phyloP scores from a whole-genome alignment of 768 basidiomycete genomes.

The Suillus clintonianus region DNA sequence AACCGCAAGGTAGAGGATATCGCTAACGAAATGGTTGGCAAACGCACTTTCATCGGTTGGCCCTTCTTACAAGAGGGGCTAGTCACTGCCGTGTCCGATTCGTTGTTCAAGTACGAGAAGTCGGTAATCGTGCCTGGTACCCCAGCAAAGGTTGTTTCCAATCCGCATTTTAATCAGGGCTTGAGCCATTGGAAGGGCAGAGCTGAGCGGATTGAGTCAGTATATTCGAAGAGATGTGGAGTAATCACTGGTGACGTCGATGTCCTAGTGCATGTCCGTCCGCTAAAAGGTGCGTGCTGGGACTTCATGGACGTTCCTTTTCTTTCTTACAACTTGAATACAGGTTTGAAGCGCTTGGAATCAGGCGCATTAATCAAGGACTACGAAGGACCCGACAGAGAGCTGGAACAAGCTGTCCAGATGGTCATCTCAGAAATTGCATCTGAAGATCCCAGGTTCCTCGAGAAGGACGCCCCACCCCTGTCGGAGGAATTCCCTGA shows the following conservation, averaged over 20 bases:
- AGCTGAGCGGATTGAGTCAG: slow-evolving; percentile 77
- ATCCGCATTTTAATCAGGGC: slow-evolving; percentile 71
- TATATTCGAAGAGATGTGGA: slow-evolving; percentile 88
- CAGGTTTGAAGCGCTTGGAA: slow-evolving; percentile 89
- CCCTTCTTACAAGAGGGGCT: slow-evolving; percentile 93
- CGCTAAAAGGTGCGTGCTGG: slow-evolving; percentile 73
- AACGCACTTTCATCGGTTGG: slow-evolving; percentile 83
- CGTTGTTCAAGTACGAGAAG: slow-evolving; percentile 84
- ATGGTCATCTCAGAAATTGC: slow-evolving; percentile 77
- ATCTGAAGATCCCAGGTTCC: slow-evolving; percentile 86
- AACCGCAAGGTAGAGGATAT: slow-evolving; percentile 67
- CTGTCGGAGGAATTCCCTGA: slow-evolving; percentile 88
- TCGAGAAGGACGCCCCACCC: slow-evolving; percentile 81
- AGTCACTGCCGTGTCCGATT: slow-evolving; percentile 86
- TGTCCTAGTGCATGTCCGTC: slow-evolving; percentile 83
- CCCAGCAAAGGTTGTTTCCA: slow-evolving; percentile 59
- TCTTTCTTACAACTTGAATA: neutral
- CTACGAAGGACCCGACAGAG: slow-evolving; percentile 82
- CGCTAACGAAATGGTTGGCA: slow-evolving; percentile 73
- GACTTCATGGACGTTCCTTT: neutral
- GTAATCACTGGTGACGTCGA: slow-evolving; percentile 83
- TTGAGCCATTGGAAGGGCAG: slow-evolving; percentile 78
- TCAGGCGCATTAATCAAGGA: slow-evolving; percentile 93
- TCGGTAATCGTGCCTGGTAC: slow-evolving; percentile 51
- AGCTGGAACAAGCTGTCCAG: slow-evolving; percentile 85